Base-by-base conservation (phyloP, 768 basidiomycete genomes). In the Lanmaoa rubissima region DNA sequence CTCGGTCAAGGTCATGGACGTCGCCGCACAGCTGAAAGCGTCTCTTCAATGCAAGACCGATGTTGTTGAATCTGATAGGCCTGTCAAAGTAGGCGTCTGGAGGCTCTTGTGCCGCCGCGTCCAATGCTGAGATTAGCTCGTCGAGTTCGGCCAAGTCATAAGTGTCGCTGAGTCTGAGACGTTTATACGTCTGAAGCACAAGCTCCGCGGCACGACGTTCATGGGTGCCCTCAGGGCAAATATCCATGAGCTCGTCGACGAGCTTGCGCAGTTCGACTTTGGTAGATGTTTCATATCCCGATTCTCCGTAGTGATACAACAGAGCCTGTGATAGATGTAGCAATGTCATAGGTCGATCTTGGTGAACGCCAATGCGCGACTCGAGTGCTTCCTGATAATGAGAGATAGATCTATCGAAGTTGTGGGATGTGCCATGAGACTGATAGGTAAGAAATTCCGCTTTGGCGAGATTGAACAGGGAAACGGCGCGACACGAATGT, bases 401-500 rank as follows among this genome's bases (percentile, higher is more conserved):
- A 31, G 28, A 31, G 28, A 31, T 31, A 8, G 28, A 31, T 8
- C 12, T 12, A 4, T 60, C 24, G 28, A 64, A 49, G 10, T 48
- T 7, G 16, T 4, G 0, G 12, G 1, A 13, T 16, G 32, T 51
- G 2, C 54, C 54, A 9, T 39, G 7, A 21, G 34, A 35, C 16
- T 45, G 62, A n/a, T 46, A 54, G 21, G n/a, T 13, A 16, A 57
- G 42, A 19, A 54, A 55, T 39, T 39, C 26, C 24, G 42, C 58
- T 10, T 53, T 60, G 8, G 59, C 62, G n/a, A 64, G 55, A 44
- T 64, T 64, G 32, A 43, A 54, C 3, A 64, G 34, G 14, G 50
- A 46, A 5, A 46, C 46, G 8, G 62, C 62, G n/a, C 46, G 55
- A 49, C 31, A 50, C 7, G 31, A 14, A 14, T 39, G n/a, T 2